Evolutionary conservation across 257 asterid genomes (phyloP), one percentile per base, ranked within the genome.

Genomic region (Anisodus tanguticus): DNA sequence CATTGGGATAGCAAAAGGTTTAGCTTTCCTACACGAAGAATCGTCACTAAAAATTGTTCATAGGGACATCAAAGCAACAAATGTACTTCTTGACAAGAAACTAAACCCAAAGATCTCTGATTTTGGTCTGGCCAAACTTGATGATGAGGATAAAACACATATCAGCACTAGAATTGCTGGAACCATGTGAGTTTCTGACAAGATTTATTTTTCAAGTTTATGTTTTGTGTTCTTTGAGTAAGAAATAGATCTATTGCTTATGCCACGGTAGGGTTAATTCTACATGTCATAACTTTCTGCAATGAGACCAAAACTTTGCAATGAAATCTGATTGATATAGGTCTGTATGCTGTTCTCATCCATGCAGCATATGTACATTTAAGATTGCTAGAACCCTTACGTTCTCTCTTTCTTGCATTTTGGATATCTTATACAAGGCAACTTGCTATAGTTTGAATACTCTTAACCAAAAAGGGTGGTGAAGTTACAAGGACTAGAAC

Each of bases 1-100:
- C n/a, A 11, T 84, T n/a, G 86, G 86, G 55, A 84, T 84, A 31
- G 86, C 86, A n/a, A 74, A 69, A 76, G 86, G 86, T 19, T 84
- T 84, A 39, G 83, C 85, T 10, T 82, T 82, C 49, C 80, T 82
- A 37, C 85, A 82, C 12, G 85, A 82, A 64, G 85, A 67, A 67
- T 82, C 67, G 1, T 8, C 51, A n/a, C 22, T 82, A 37, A 82
- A 82, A 53, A 82, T 82, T 49, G 86, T 84, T 49, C 86, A 84
- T 49, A 84, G 86, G 69, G 86, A 84, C 67, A 84, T 84, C 11
- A 84, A 84, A 78, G 83, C 86, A 19, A 74, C 83, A 3, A 84
- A 84, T 60, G 78, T 84, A 15, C 77, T 84, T 9, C 86, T 84
- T 47, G 86, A 84, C 70, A 77, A 63, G 17, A 79, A 84, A 26